Evolutionary conservation across 768 basidiomycete species (phyloP), one percentile per base, ranked within the genome.

Genomic region (Psilocybe azurescens): DNA sequence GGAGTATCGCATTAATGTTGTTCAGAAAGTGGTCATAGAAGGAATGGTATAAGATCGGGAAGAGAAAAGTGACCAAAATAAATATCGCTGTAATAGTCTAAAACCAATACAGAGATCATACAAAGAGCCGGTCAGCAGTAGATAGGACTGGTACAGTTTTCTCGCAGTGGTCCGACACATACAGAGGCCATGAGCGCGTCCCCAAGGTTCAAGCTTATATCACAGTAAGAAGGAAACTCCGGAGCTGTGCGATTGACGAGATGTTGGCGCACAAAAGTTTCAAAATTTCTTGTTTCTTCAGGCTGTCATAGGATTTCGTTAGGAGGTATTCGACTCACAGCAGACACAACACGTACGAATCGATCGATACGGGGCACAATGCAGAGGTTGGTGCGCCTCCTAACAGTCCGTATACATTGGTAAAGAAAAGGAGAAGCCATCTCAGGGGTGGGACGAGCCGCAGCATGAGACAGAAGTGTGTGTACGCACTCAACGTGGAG

Each of bases 401-500:
- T 52, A 11, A 59, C 52, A 11, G 52, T 13, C 2, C 10, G 16
- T 9, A 52, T 11, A n/a, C 61, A 62, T 18, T 53, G 44, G 9
- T 18, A 10, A 10, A 62, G 51, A 39, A 62, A 53, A 14, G 38
- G 5, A n/a, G 33, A 14, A 30, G 13, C 6, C 51, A 56, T 53
- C 11, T 62, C 39, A 3, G 53, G 49, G 10, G 36, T 50, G 16
- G 53, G 5, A 9, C 38, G 49, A 1, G 63, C 55, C 6, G 54
- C 53, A 9, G 53, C 63, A 30, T 61, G 63, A 7, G 49, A 54
- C 5, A 64, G 47, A 18, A 64, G 59, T 0, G 50, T 14, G 20
- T 54, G 30, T 11, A 64, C 39, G 38, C 59, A 60, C 14, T 53
- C 54, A 3, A 64, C 30, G 51, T 64, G 63, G 5, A 54, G 24